A percentile compares a stretch with the other conserved stretches of the same genome.
Conservation (phyloP, 106 monocot genomes). For the Platanthera zijinensis region DNA sequence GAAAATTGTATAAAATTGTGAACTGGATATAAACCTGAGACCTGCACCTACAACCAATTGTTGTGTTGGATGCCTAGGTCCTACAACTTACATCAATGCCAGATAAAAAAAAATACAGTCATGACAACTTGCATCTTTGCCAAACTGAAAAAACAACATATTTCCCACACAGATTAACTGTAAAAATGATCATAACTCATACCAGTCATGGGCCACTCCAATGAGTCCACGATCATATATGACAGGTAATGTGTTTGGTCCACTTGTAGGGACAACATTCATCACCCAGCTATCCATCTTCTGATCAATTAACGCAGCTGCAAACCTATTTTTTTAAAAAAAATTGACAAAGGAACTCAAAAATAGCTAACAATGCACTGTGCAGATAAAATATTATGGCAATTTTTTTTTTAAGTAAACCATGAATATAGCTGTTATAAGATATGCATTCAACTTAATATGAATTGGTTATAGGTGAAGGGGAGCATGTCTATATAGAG, state of each 20-base stretch:
- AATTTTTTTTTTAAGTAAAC: not conserved
- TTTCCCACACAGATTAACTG: not conserved
- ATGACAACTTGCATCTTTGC: not conserved
- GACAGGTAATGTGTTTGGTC: conserved; percentile 79
- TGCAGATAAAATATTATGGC: not conserved
- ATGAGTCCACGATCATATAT: conserved; percentile 93
- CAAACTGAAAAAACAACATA: not conserved
- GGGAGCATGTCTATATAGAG: too few species aligned
- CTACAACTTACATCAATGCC: too few species aligned
- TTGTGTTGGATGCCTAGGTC: too few species aligned
- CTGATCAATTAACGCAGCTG: conserved; percentile 63
- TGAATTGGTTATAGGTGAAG: too few species aligned
- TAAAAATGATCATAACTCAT: conserved; percentile 10
- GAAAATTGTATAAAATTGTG: too few species aligned
- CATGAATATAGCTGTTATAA: not conserved
- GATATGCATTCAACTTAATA: too few species aligned
- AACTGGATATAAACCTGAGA: too few species aligned
- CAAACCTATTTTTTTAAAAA: conserved; percentile 44
- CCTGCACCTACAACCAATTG: too few species aligned
- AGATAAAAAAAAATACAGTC: too few species aligned
- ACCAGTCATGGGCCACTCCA: conserved; percentile 91
- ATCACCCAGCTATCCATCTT: conserved; percentile 82
- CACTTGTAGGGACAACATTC: conserved; percentile 76
- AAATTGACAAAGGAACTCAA: not conserved
- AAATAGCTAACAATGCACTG: not conserved